phyloP scores from a whole-genome alignment of 2,329 filamentous ascomycete species.

The Herpotrichia juniperi region DNA sequence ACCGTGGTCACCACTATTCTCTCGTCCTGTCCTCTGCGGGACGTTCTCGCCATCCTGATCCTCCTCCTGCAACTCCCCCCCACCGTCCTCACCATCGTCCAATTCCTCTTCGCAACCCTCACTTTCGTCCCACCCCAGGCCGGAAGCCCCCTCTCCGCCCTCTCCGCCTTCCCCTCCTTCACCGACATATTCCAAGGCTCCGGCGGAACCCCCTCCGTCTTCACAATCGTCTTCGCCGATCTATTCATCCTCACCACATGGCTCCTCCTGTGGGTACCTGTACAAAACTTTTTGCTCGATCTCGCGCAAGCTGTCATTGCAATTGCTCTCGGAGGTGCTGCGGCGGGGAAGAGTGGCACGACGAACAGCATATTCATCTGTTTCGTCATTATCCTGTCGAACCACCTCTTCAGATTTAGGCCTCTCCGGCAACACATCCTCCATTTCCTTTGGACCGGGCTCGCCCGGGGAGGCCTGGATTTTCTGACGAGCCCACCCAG shows the following conservation, averaged over 20 bases:
- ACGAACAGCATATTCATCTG: constrained; percentile 75
- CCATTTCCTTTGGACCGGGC: constrained; percentile 46
- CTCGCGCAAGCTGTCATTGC: constrained; percentile 93
- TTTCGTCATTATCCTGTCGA: constrained; percentile 67
- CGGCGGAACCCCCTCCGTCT: constrained; percentile 82
- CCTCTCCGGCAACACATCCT: constrained; percentile 50
- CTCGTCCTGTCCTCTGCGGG: constrained; percentile 85
- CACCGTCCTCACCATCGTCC: constrained; percentile 84
- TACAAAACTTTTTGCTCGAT: constrained; percentile 87
- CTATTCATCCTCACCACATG: constrained; percentile 81
- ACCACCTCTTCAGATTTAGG: constrained; percentile 61
- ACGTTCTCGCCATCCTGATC: constrained; percentile 96
- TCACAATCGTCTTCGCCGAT: constrained; percentile 84
- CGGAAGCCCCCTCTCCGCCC: constrained; percentile 75
- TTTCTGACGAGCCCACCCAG: constrained; percentile 46
- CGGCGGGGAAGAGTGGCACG: constrained; percentile 69
- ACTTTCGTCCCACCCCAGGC: constrained; percentile 85
- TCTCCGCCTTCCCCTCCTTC: constrained; percentile 76
- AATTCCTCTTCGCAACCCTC: constrained; percentile 88
- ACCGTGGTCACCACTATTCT: constrained; percentile 85
- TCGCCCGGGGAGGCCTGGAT: constrained; percentile 49
- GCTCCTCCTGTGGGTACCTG: constrained; percentile 84
- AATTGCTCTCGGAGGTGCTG: constrained; percentile 84
- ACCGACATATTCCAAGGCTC: constrained; percentile 91
- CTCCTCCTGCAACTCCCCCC: constrained; percentile 92